Evolutionary conservation across 345 rosid genomes (phyloP), one percentile per base, ranked within the genome.

Genomic region (Adansonia digitata): DNA sequence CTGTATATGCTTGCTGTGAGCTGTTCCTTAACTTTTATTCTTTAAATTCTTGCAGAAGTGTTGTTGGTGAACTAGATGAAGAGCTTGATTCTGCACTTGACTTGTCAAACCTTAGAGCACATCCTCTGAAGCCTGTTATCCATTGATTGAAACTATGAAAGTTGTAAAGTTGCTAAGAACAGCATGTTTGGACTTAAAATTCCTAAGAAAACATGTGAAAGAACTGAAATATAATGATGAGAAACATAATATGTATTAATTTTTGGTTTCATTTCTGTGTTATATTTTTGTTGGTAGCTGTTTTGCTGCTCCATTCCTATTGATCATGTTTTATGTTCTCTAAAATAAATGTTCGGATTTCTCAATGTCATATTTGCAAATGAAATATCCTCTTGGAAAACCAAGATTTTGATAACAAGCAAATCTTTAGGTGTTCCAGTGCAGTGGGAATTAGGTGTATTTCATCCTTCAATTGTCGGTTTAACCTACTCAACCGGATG

Each of bases 51-150:
- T 78, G 75, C 88, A 93, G 99, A 90, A 92, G 97, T 79, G 79
- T 93, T 60, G 91, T 93, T 14, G 98, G 99, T 31, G 98, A 93
- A 81, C 86, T 91, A 11, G 98, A 91, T 69, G 97, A 91, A 65
- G 99, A 93, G 83, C 93, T 91, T 14, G 94, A 95, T 82, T 84
- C 94, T 0, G 82, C 80, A 71, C 88, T 95, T 34, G 98, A 90
- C 68, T 76, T 95, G 74, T 86, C 97, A 34, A 90, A 85, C 69
- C 84, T 93, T 78, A 91, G 93, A 84, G 99, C 99, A 75, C 97
- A 95, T 79, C 99, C 97, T 61, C 87, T 95, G 71, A 95, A 95
- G 84, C 93, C 98, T 8, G 93, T 95, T 40, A 81, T 91, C 80
- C 99, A 93, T 80, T 95, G 85, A 87, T 79, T 67, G 37, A 9